Conservation (phyloP, 371 early-diverging fungal species). For the Coemansia sp. region DNA sequence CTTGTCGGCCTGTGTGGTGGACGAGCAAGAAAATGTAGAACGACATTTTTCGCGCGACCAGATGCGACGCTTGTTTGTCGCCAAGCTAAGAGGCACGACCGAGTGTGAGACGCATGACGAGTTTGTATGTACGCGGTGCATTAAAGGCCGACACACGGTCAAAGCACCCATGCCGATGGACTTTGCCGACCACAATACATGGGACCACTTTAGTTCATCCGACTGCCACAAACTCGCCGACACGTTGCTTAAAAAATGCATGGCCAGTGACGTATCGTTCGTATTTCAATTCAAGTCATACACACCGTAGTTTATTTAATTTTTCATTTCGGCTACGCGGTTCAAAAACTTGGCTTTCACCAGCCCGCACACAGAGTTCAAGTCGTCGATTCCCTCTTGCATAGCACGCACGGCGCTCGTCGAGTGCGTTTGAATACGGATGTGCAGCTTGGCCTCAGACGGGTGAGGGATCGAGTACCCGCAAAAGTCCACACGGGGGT, state of each 20-base stretch:
- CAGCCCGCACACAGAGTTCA: constrained; percentile 63
- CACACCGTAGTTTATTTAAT: background rate
- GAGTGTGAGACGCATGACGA: constrained; percentile 92
- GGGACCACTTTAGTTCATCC: constrained; percentile 80
- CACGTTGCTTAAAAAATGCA: constrained; percentile 69
- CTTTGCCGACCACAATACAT: constrained; percentile 76
- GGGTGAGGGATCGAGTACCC: constrained; percentile 99
- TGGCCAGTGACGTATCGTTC: constrained; percentile 73
- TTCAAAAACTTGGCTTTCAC: constrained; percentile 24
- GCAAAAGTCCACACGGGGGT: constrained; percentile 92
- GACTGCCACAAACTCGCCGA: constrained; percentile 75
- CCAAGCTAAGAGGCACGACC: constrained; percentile 55
- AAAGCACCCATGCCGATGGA: constrained; percentile 66
- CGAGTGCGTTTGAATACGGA: constrained; percentile 89
- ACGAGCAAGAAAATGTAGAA: constrained; percentile 85
- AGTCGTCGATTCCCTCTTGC: constrained; percentile 79
- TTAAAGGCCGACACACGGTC: constrained; percentile 73
- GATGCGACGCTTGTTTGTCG: constrained; percentile 84
- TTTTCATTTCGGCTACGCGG: constrained; percentile 14
- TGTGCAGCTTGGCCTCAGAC: constrained; percentile 88
- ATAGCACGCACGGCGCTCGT: constrained; percentile 84
- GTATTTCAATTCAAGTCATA: constrained; percentile 90
- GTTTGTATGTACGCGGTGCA: constrained; percentile 88
- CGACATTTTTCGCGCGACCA: constrained; percentile 89
- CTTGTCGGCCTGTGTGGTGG: constrained; percentile 90